A percentile compares a stretch with the other conserved stretches of the same genome.
Conservation (phyloP, 345 rosid species). For the Brassica nigra region DNA sequence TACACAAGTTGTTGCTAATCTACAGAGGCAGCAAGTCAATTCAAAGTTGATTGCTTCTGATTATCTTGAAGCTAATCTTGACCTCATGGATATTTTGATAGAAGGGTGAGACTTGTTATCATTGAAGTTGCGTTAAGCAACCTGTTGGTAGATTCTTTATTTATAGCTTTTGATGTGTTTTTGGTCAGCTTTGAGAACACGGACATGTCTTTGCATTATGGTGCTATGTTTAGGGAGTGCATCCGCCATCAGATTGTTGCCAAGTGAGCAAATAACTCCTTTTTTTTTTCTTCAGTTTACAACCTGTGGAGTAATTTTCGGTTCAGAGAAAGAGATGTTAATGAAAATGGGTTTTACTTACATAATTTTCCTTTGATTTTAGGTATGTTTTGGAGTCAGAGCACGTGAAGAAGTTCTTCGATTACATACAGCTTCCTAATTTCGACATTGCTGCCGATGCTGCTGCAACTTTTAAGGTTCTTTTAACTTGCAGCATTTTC, state of each 20-base stretch:
- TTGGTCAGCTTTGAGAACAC: constrained; percentile 64
- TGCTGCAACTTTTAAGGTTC: constrained; percentile 96
- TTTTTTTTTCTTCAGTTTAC: constrained; percentile 1
- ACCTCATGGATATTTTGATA: constrained; percentile 78
- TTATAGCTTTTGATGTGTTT: constrained; percentile 27
- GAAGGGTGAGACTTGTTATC: constrained; percentile 57
- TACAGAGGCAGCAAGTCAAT: constrained; percentile 93
- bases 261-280: constrained; percentile 47
- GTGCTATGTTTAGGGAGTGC: constrained; percentile 98
- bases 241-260: constrained; percentile 97
- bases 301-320: background rate
- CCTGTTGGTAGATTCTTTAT: background rate
- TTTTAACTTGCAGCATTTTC: background rate
- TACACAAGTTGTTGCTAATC: constrained; percentile 96
- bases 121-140: background rate
- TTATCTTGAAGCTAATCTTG: constrained; percentile 78
- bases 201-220: constrained; percentile 97
- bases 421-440: constrained; percentile 92
- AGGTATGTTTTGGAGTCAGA: constrained; percentile 91
- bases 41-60: constrained; percentile 92
- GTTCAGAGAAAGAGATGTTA: background rate
- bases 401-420: constrained; percentile 87
- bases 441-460: constrained; percentile 98
- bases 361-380: constrained; percentile 20
- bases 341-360: background rate